Conservation (phyloP, 805 yeast species). For the Candida ovalis region DNA sequence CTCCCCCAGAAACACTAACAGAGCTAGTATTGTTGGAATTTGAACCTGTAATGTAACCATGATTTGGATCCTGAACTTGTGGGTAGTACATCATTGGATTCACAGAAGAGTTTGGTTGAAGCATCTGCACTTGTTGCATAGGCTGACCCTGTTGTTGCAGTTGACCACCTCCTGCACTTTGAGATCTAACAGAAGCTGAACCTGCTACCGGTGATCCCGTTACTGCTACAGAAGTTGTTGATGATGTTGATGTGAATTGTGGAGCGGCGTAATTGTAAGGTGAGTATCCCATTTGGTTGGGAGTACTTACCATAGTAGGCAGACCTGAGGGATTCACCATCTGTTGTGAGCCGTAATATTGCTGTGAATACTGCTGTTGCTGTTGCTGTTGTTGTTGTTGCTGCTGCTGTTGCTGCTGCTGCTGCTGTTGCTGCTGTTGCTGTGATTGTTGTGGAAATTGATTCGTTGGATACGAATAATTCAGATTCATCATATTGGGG, state of each 20-base stretch:
- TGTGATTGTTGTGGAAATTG: constrained; percentile 7
- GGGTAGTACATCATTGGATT: neutral
- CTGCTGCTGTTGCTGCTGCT: constrained; percentile 18
- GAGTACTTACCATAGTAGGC: neutral
- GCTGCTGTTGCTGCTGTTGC: constrained; percentile 11
- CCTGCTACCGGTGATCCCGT: neutral
- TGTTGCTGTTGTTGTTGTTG: constrained; percentile 8
- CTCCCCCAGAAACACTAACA: neutral
- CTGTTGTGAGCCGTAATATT: neutral
- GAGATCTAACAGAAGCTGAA: neutral
- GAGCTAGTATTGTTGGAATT: neutral
- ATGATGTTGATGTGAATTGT: neutral
- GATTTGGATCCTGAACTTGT: neutral
- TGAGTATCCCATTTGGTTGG: neutral
- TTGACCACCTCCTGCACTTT: neutral
- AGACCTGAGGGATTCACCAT: neutral
- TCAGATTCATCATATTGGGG: constrained; percentile 1
- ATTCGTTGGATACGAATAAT: constrained; percentile 1
- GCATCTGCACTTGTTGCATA: neutral
- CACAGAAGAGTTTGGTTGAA: neutral
- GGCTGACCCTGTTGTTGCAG: neutral
- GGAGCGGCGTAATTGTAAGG: neutral
- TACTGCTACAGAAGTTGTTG: neutral
- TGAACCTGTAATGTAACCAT: neutral
- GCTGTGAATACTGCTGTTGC: constrained; percentile 4